Percentiles rank a stretch among this genome's conserved stretches.
phyloP scores from a whole-genome alignment of 2,329 filamentous ascomycete genomes.

The Kalmusia sp. region DNA sequence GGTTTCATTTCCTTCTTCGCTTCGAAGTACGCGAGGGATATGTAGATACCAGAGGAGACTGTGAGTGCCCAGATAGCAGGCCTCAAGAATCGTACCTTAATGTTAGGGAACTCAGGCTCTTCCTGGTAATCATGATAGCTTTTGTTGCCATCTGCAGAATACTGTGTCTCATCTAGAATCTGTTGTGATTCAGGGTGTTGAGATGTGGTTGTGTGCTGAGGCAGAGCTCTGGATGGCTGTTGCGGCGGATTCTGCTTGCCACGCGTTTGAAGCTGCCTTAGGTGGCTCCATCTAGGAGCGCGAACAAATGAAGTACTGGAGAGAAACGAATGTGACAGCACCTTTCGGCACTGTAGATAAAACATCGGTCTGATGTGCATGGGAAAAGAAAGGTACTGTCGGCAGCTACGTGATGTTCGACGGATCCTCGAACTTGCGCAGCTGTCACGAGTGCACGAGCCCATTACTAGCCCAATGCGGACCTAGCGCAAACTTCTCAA shows the following conservation, averaged over 20 bases:
- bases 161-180: background rate
- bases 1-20: conserved; percentile 32
- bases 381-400: background rate
- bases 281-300: background rate
- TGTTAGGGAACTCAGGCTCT: conserved; percentile 15
- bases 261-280: conserved; percentile 2
- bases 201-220: background rate
- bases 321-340: background rate
- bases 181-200: background rate
- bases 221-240: background rate
- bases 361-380: background rate
- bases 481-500: no score
- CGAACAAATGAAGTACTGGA: background rate
- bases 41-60: conserved; percentile 37
- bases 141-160: background rate
- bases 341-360: background rate
- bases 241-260: background rate
- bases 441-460: no score
- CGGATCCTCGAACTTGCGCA: no score
- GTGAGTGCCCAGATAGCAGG: conserved; percentile 37
- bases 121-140: background rate
- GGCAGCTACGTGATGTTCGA: no score
- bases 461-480: no score
- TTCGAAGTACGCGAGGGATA: conserved; percentile 35
- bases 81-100: conserved; percentile 31